phyloP scores from a whole-genome alignment of 331 rosid genomes.

The Pyracantha coccinea region DNA sequence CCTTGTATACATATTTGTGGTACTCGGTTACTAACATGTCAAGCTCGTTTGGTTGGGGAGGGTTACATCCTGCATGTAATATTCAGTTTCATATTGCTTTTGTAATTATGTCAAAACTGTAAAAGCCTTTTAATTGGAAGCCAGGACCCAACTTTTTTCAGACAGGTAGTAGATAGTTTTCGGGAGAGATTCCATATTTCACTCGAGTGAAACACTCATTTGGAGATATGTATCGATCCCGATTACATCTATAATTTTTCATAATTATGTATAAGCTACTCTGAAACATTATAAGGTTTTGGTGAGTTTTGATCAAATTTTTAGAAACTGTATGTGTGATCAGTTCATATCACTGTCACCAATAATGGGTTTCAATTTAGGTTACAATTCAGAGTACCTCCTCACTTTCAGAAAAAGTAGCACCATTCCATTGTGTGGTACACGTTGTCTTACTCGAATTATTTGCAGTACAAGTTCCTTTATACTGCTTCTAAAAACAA shows the following conservation, averaged over 20 bases:
- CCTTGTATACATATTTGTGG: background rate
- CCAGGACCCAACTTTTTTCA: background rate
- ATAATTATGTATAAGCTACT: too few relatives aligned
- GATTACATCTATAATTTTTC: too few relatives aligned
- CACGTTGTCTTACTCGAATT: slow-evolving; percentile 2
- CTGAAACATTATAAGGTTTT: too few relatives aligned
- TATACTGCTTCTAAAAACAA: background rate
- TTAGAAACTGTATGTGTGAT: too few relatives aligned
- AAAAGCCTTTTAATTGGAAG: background rate
- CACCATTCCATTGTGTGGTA: background rate
- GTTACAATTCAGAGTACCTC: background rate
- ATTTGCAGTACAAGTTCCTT: slow-evolving; percentile 12
- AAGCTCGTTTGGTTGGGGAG: background rate
- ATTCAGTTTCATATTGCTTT: background rate
- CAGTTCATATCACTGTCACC: too few relatives aligned
- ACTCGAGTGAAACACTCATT: too few relatives aligned
- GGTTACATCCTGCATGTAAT: background rate
- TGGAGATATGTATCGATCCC: too few relatives aligned
- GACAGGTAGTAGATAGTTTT: background rate
- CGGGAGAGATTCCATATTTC: background rate
- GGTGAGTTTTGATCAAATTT: too few relatives aligned
- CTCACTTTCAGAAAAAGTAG: background rate
- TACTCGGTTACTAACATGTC: background rate
- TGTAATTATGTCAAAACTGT: background rate
- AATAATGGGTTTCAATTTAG: background rate